phyloP scores from a whole-genome alignment of 2,329 filamentous ascomycete species.

The Colletotrichum scovillei region DNA sequence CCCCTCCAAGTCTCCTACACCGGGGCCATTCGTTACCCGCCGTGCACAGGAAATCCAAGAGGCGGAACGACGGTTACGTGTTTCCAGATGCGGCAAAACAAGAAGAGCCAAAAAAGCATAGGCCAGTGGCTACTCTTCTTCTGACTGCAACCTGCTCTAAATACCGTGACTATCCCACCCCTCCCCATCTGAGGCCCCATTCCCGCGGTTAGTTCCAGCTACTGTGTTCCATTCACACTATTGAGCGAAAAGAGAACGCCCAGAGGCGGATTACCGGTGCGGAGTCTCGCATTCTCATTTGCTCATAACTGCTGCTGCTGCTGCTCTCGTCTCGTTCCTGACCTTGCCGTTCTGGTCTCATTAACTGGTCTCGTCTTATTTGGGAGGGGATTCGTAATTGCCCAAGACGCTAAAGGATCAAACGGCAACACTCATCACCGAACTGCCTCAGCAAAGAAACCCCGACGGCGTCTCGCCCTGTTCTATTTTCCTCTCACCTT shows the following conservation, averaged over 20 bases:
- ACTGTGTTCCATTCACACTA: neutral
- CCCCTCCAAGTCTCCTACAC: too few species aligned
- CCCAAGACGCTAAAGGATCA: conserved; percentile 38
- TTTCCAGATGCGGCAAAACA: conserved; percentile 25
- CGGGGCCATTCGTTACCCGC: neutral
- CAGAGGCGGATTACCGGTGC: conserved; percentile 1
- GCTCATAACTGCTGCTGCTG: conserved; percentile 4
- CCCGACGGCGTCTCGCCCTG: conserved; percentile 19
- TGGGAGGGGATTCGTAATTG: conserved; percentile 36
- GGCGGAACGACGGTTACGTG: conserved; percentile 25
- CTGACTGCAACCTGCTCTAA: conserved; percentile 26
- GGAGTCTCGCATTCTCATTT: conserved; percentile 21
- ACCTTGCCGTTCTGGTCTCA: conserved; percentile 28
- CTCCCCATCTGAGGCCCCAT: neutral
- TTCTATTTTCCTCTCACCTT: conserved; percentile 5
- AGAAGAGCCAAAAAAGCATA: conserved; percentile 20
- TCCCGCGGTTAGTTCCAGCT: neutral
- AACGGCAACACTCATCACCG: conserved; percentile 31
- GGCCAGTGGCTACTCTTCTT: conserved; percentile 27
- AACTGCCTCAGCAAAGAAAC: neutral
- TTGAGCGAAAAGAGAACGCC: neutral
- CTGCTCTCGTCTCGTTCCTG: conserved; percentile 31
- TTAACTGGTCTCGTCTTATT: conserved; percentile 25
- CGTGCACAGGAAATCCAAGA: conserved; percentile 5
- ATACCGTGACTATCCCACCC: conserved; percentile 12